A percentile compares a stretch with the other conserved stretches of the same genome.
These are phyloP conservation scores for Debaryomyces robertsiae DNA, from an alignment of 1,139 yeast species.

Conservation along the genomic window DNA sequence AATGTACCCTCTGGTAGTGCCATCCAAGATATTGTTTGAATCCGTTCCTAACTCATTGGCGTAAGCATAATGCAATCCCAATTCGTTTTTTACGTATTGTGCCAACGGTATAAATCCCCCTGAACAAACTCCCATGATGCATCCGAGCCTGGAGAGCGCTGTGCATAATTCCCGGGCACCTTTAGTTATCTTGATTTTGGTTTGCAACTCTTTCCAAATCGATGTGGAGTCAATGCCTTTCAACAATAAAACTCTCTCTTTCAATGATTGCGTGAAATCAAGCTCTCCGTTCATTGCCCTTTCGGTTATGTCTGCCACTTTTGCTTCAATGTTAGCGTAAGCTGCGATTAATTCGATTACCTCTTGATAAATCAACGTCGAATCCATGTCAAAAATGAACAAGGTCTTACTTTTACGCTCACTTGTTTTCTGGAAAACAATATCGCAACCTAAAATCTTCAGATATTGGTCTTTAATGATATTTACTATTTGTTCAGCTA, in stretches of 20 bases:
- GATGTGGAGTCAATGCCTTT: conserved; percentile 74
- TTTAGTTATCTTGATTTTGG: conserved; percentile 69
- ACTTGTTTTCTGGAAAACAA: conserved; percentile 33
- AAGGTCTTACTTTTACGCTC: conserved; percentile 57
- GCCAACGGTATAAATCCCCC: conserved; percentile 97
- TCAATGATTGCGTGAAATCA: conserved; percentile 83
- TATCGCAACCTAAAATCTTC: conserved; percentile 25
- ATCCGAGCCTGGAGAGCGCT: conserved; percentile 62
- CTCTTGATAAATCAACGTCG: conserved; percentile 93
- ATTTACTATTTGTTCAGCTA: conserved; percentile 10
- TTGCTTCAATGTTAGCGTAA: conserved; percentile 35
- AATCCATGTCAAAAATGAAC: conserved; percentile 96
- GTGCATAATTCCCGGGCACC: conserved; percentile 77
- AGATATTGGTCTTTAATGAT: conserved; percentile 11
- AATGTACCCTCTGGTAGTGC: conserved; percentile 66
- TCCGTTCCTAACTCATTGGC: conserved; percentile 73
- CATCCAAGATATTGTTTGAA: conserved; percentile 53
- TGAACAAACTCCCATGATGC: conserved; percentile 81
- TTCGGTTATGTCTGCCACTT: conserved; percentile 67
- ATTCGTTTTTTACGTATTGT: conserved; percentile 61
- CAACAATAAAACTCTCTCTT: conserved; percentile 71
- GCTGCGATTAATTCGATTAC: conserved; percentile 93
- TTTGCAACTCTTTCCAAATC: conserved; percentile 79
- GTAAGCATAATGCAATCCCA: conserved; percentile 82
- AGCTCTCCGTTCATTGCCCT: conserved; percentile 97